Percentiles rank a stretch among this genome's conserved stretches.
Conservation (phyloP, 2,329 filamentous ascomycete genomes). For the Xylaria sp. region DNA sequence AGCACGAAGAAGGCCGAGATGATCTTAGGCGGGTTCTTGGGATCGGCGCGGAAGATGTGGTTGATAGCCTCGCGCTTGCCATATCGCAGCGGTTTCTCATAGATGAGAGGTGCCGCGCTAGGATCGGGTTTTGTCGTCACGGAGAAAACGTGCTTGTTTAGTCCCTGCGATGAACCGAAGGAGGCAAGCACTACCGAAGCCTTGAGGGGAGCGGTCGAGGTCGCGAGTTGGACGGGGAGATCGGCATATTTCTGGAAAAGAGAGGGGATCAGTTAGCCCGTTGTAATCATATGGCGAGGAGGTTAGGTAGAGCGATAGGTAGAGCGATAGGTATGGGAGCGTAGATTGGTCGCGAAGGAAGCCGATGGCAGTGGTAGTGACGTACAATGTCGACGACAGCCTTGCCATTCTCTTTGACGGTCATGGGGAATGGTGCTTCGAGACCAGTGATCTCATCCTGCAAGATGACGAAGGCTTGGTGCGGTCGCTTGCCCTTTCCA, state of each 20-base stretch:
- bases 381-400: conserved; percentile 85
- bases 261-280: conserved; percentile 1
- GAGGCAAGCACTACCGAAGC: conserved; percentile 89
- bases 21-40: conserved; percentile 81
- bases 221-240: conserved; percentile 83
- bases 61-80: conserved; percentile 85
- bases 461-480: conserved; percentile 92
- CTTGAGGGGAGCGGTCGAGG: conserved; percentile 73
- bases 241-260: conserved; percentile 81
- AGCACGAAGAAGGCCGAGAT: conserved; percentile 82
- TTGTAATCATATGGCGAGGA: background rate
- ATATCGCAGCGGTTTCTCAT: conserved; percentile 81
- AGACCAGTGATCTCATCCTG: conserved; percentile 79
- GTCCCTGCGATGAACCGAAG: conserved; percentile 78
- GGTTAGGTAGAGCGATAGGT: background rate
- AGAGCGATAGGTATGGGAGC: background rate
- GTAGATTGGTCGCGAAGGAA: background rate
- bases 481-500: conserved; percentile 82
- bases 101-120: conserved; percentile 66
- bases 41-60: conserved; percentile 87
- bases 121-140: conserved; percentile 74
- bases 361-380: conserved; percentile 47
- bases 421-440: conserved; percentile 87
- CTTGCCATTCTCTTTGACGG: conserved; percentile 88
- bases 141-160: conserved; percentile 78